These are phyloP conservation scores for Pseudevernia furfuracea DNA, from an alignment of 495 filamentous ascomycete genomes.

Conservation along the genomic window DNA sequence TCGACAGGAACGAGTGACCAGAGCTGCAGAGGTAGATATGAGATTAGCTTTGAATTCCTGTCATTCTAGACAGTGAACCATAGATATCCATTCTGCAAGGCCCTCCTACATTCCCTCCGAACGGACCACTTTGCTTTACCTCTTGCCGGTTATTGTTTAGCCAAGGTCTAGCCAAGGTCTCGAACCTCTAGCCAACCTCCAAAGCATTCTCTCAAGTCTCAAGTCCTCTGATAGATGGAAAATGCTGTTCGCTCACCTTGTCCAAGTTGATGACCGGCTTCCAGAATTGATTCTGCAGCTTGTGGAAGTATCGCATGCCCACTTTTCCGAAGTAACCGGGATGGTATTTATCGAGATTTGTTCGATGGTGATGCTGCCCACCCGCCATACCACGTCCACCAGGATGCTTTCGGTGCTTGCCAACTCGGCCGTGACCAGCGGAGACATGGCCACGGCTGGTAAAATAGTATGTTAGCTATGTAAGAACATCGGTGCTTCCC, in stretches of 20 bases:
- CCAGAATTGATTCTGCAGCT: slow-evolving; percentile 83
- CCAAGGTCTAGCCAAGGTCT: slow-evolving; percentile 11
- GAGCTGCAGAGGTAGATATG: slow-evolving; percentile 43
- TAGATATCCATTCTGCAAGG: not conserved
- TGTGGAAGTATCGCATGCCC: slow-evolving; percentile 94
- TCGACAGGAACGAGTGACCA: slow-evolving; percentile 76
- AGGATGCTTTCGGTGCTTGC: slow-evolving; percentile 89
- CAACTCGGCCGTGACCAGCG: slow-evolving; percentile 85
- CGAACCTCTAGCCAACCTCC: slow-evolving; percentile 3
- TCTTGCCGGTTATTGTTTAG: slow-evolving; percentile 12
- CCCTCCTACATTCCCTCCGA: not conserved
- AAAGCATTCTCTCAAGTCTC: not conserved
- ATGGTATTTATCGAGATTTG: slow-evolving; percentile 92
- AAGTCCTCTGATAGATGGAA: not conserved
- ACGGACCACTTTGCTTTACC: not conserved
- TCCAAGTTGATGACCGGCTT: slow-evolving; percentile 86
- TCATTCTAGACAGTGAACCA: slow-evolving; percentile 15
- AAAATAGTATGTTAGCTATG: slow-evolving; percentile 12
- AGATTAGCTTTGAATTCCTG: not conserved
- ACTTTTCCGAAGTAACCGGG: slow-evolving; percentile 98
- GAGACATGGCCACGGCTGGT: slow-evolving; percentile 77
- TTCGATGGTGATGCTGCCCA: slow-evolving; percentile 93
- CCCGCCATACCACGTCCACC: slow-evolving; percentile 94
- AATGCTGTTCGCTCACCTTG: slow-evolving; percentile 52
- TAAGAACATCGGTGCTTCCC: not conserved